Conservation (phyloP, 257 asterid species). For the Solanum megistacrolobum region DNA sequence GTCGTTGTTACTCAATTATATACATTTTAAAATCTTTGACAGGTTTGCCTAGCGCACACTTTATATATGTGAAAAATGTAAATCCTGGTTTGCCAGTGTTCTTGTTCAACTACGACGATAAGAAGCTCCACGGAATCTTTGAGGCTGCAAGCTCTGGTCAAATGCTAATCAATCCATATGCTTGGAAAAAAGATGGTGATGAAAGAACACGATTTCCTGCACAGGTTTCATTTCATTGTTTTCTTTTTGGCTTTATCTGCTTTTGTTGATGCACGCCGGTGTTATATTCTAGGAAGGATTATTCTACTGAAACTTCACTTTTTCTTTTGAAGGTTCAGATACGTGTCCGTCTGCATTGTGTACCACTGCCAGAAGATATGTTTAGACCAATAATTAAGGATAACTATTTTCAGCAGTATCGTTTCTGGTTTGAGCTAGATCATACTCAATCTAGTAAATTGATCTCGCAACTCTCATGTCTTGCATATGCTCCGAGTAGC, state of each 20-base stretch:
- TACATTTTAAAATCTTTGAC: conserved; percentile 6
- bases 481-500: conserved; percentile 33
- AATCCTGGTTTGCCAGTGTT: conserved; percentile 77
- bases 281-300: not conserved
- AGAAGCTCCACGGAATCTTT: conserved; percentile 61
- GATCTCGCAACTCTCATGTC: conserved; percentile 39
- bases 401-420: conserved; percentile 42
- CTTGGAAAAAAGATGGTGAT: conserved; percentile 71
- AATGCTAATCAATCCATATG: conserved; percentile 67
- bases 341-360: conserved; percentile 46
- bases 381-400: conserved; percentile 61
- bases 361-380: conserved; percentile 39
- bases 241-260: not conserved
- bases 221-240: conserved; percentile 42
- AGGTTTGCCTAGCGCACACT: conserved; percentile 71
- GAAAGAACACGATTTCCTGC: conserved; percentile 67
- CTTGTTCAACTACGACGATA: conserved; percentile 57
- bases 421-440: conserved; percentile 85
- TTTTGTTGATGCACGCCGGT: not conserved
- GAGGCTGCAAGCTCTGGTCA: conserved; percentile 88
- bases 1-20: not conserved
- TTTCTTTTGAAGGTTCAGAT: conserved; percentile 57
- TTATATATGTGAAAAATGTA: conserved; percentile 55
- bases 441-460: conserved; percentile 61
- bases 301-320: not conserved